Base-by-base conservation (phyloP, 192 early-diverging fungal genomes). In the Kappamyces sp. region DNA sequence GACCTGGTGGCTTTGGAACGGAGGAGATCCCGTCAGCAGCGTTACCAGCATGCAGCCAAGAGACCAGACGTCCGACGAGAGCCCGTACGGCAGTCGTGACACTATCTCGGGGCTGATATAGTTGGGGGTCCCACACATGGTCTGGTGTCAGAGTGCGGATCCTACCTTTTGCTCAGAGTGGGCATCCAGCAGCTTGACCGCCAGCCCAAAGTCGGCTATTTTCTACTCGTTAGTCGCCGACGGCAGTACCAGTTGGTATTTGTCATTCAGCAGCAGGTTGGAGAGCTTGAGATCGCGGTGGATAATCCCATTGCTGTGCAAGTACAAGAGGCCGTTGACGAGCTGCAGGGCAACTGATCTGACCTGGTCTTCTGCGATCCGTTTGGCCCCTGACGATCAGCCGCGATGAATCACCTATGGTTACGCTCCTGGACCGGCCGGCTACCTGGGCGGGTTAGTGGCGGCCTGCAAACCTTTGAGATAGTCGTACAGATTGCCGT, bases 41-140 rank as follows among this genome's bases (percentile, higher is more conserved):
- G 88, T 88, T 1, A 87, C 82, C 33, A 90, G 61, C 57, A 90
- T 66, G 48, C 88, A 90, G 1, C 88, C 88, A 0, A 90, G 67
- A 0, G 88, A 86, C 88, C 88, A 90, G 6, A 88, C 71, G 59
- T 90, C 88, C 0, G 86, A 78, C 3, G 82, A 65, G 1, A 86
- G 69, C 1, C 88, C 85, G 63, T 90, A 88, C 12, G 88, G 83
- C 55, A 74, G 74, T 12, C 84, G 72, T 6, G 83, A 77, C 1
- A 89, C 73, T 13, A 89, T 87, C 64, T 90, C 88, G 2, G 87
- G 87, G 33, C 85, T 80, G 7, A 90, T 88, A 65, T 90, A 90
- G 58, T 84, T 88, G 10, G 86, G 86, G 2, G 88, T 90, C 23
- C 88, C 88, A 58, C 88, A 90, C 23, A 23, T 23, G 23, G 23